Base-by-base conservation (phyloP, 148 eudicot species). In the Rhododendron ovatum region DNA sequence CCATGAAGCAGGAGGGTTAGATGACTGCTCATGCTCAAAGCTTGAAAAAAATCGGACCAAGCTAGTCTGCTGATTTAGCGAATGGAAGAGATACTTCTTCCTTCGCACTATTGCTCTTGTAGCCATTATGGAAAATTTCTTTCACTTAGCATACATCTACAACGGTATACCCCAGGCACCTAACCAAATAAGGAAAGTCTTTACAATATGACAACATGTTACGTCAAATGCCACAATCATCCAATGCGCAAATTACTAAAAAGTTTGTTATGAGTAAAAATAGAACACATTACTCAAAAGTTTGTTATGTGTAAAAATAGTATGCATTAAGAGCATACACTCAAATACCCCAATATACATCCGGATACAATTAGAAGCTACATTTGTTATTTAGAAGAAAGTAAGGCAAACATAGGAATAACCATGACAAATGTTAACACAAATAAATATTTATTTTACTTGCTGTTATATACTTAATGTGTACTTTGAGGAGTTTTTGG, bases 61-160 rank as follows among this genome's bases (percentile, higher is more conserved):
- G 74, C 88, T 80, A 84, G 80, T 84, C 86, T 89, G 85, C 50
- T 28, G 78, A 88, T 86, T 85, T 51, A 89, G 84, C 63, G 88
- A 88, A 82, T 88, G 89, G 15, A 87, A 88, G 15, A 91, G 30
- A 83, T 83, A 15, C 83, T 84, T 88, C 85, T 90, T 89, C 87
- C 89, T 88, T 87, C 92, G 82, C 87, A 88, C 61, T 77, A 91
- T 83, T 33, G 89, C 86, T 81, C 89, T 84, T 55, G 89, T 73
- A 87, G 94, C 92, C 94, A 92, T 92, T 84, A 50, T 30, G 55
- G 65, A 73, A 74, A 28, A 88, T 57, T 81, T 76, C 33, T 63
- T 53, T 80, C 81, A 35, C 82, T n/a, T 84, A 81, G 84, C 85
- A 85, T 82, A 84, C 59, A 85, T 61, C 81, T 85, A 85, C 35